Evolutionary conservation across 495 filamentous ascomycete genomes (phyloP), one percentile per base, ranked within the genome.

Genomic region (Hypoxylon cercidicola): DNA sequence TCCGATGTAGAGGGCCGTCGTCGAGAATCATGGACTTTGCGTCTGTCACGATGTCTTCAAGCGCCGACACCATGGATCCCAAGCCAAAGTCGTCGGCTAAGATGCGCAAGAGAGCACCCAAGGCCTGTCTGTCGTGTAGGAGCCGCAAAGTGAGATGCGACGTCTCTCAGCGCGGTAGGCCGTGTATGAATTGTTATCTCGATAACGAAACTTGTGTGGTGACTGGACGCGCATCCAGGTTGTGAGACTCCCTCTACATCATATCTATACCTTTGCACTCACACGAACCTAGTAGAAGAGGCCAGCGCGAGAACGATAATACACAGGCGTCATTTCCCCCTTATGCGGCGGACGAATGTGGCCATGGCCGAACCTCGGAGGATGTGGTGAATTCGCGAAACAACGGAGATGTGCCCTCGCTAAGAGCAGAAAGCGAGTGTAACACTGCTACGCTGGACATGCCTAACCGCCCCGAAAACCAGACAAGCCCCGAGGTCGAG

Each of bases 141-240:
- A 75, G 78, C 58, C 75, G 81, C n/a, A 82, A 83, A 61, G 81
- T 84, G 25, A 78, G 81, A 37, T 84, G 81, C 59, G 81, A 84
- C 53, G 79, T 81, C 9, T 79, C 78, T 1, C 79, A 82, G 23
- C 71, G 76, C 9, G 81, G 81, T 0, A 71, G 74, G 47, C 80
- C 81, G 8, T 84, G 80, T 64, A 82, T 81, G 62, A 81, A 82
- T 40, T 84, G 81, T 60, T 74, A 76, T 60, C 72, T 76, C 15
- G 74, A 76, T 53, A 72, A 60, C 23, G 72, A 76, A 39, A 63
- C 65, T 11, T 76, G 74, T 35, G 59, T 74, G 5, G 72, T 79
- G 59, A 58, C 80, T 72, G 69, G 79, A 73, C 52, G 78, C 74
- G 62, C 77, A 64, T 68, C 75, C 13, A 59, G 74, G 73, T 62